Evolutionary conservation across 2,329 filamentous ascomycete genomes (phyloP).

Genomic region (Macrophomina phaseolina): DNA sequence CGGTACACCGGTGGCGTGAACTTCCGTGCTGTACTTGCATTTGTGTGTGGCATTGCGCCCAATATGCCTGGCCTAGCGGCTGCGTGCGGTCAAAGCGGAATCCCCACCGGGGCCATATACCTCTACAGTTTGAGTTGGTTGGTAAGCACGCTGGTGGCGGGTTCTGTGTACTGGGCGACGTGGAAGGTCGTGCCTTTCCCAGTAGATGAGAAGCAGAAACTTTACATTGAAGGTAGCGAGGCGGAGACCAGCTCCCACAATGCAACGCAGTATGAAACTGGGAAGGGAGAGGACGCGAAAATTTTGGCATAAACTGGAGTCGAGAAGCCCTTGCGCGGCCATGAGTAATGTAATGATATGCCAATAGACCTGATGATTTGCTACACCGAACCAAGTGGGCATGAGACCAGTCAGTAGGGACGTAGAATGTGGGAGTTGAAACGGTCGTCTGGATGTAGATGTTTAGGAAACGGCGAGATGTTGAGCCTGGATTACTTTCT

Average conservation of each 20-base stretch:
- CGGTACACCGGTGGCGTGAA: conserved; percentile 36
- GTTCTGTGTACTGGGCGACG: conserved; percentile 26
- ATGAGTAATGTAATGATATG: not conserved
- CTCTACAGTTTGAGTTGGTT: conserved; percentile 29
- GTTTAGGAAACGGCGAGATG: too few species aligned
- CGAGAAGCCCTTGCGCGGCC: not conserved
- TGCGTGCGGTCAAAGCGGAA: conserved; percentile 25
- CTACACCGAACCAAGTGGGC: too few species aligned
- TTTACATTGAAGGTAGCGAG: conserved; percentile 28
- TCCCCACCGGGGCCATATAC: conserved; percentile 26
- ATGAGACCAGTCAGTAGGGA: too few species aligned
- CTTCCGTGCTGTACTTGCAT: conserved; percentile 35
- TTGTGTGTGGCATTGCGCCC: conserved; percentile 35
- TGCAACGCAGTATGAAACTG: not conserved
- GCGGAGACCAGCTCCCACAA: not conserved
- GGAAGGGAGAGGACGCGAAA: conserved; percentile 1
- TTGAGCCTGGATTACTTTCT: too few species aligned
- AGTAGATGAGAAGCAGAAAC: conserved; percentile 25
- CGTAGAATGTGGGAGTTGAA: too few species aligned
- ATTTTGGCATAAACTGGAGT: not conserved
- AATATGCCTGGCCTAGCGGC: conserved; percentile 32
- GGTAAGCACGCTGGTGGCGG: conserved; percentile 25
- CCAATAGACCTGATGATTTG: too few species aligned
- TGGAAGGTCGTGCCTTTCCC: conserved; percentile 27
- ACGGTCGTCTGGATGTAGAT: too few species aligned